phyloP scores from a whole-genome alignment of 2,329 filamentous ascomycete species.

The Gaeumannomyces tritici region DNA sequence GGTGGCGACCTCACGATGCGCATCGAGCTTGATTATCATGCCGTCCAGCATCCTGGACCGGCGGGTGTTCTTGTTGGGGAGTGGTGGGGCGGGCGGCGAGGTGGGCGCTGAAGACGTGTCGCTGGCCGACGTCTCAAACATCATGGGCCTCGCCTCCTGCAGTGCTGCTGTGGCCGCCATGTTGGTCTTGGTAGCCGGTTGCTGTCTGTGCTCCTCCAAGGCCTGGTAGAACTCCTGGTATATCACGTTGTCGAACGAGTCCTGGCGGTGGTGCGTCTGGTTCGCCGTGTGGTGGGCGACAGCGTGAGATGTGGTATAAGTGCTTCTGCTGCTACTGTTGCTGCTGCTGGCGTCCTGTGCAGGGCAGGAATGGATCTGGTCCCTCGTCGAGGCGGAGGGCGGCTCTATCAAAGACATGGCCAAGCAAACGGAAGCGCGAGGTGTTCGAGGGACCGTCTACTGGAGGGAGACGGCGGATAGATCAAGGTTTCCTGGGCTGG shows the following conservation, averaged over 20 bases:
- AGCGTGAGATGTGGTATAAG: neutral
- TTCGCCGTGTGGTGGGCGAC: neutral
- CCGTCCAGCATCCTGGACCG: constrained; percentile 36
- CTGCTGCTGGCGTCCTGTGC: neutral
- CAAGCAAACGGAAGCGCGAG: neutral
- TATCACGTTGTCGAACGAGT: constrained; percentile 3
- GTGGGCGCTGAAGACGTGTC: neutral
- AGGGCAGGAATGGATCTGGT: neutral
- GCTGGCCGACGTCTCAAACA: neutral
- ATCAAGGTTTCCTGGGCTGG: neutral
- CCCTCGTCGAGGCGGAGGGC: neutral
- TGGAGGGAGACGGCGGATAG: neutral
- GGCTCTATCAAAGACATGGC: neutral
- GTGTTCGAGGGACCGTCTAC: neutral
- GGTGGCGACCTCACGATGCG: neutral
- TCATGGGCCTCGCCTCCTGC: neutral
- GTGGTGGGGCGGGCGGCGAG: constrained; percentile 25
- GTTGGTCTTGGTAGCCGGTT: neutral
- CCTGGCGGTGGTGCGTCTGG: constrained; percentile 2
- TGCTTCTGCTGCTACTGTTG: neutral
- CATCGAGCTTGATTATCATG: constrained; percentile 7
- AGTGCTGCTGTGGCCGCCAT: neutral
- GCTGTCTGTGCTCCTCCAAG: neutral
- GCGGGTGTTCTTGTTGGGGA: constrained; percentile 40
- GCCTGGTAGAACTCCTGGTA: constrained; percentile 1